These are phyloP conservation scores for Tolypocladium ophioglossoides DNA, from an alignment of 2,329 filamentous ascomycete genomes.

Conservation along the genomic window DNA sequence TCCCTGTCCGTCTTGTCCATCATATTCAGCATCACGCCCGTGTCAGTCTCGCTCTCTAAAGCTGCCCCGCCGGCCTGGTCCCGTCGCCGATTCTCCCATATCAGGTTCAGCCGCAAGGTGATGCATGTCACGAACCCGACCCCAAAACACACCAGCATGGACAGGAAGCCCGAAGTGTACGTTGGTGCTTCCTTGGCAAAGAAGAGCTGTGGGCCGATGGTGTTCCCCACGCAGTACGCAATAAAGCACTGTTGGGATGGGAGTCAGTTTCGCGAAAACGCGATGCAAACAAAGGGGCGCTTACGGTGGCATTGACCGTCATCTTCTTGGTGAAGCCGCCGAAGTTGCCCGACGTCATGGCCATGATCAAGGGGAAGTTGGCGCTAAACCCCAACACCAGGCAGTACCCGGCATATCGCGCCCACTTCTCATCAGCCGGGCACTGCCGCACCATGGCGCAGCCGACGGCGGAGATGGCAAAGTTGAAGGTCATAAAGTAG, in stretches of 20 bases:
- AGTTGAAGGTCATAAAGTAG: constrained; percentile 14
- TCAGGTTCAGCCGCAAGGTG: constrained; percentile 39
- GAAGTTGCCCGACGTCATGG: constrained; percentile 46
- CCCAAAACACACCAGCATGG: constrained; percentile 49
- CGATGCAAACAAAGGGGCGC: constrained; percentile 12
- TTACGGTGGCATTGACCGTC: constrained; percentile 40
- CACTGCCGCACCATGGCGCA: constrained; percentile 13
- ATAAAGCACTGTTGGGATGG: constrained; percentile 33
- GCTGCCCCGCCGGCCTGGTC: constrained; percentile 18
- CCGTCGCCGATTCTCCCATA: constrained; percentile 41
- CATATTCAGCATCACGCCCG: constrained; percentile 7
- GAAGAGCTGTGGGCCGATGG: constrained; percentile 51
- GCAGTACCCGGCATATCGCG: constrained; percentile 15
- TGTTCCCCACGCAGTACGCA: constrained; percentile 49
- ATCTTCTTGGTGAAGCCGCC: constrained; percentile 55
- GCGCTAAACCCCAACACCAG: constrained; percentile 47
- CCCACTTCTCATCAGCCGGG: constrained; percentile 8
- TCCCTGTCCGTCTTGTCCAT: constrained; percentile 44
- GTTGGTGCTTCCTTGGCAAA: constrained; percentile 43
- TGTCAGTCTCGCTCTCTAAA: not conserved
- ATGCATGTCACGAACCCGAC: constrained; percentile 30
- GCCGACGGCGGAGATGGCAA: constrained; percentile 10
- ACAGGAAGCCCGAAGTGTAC: constrained; percentile 51
- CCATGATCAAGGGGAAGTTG: constrained; percentile 33
- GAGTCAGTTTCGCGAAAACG: not conserved